phyloP scores from a whole-genome alignment of 495 filamentous ascomycete genomes.

The Niebla homalea region DNA sequence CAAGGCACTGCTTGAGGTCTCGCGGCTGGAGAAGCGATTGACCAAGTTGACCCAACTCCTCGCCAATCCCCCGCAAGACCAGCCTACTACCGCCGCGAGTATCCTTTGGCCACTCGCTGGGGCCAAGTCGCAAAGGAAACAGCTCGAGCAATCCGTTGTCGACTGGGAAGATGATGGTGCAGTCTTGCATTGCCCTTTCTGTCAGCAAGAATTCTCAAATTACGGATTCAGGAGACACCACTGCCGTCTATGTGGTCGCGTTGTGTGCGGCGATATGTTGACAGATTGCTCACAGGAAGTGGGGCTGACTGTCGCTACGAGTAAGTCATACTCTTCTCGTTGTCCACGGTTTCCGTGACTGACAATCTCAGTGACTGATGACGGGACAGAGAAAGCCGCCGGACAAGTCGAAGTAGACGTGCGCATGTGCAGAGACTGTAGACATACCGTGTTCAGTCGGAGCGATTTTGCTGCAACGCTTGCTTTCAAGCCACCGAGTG shows the following conservation, averaged over 20 bases:
- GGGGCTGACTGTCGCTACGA: constrained; percentile 56
- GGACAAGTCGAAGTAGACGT: constrained; percentile 60
- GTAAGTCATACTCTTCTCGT: constrained; percentile 35
- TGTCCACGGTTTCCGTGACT: neutral
- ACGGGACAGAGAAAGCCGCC: constrained; percentile 10
- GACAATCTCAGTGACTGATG: constrained; percentile 10
- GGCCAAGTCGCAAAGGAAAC: constrained; percentile 54
- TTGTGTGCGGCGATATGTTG: constrained; percentile 75
- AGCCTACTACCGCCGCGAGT: constrained; percentile 31
- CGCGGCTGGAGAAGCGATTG: constrained; percentile 77
- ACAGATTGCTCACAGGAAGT: constrained; percentile 81
- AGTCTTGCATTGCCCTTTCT: constrained; percentile 77
- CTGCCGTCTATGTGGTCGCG: constrained; percentile 81
- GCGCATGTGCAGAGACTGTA: constrained; percentile 85
- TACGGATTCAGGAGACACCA: constrained; percentile 89
- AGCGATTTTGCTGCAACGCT: constrained; percentile 67
- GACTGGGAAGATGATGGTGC: constrained; percentile 86
- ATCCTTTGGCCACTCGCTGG: constrained; percentile 46
- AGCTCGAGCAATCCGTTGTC: constrained; percentile 80
- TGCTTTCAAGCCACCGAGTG: constrained; percentile 54
- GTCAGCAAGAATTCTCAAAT: constrained; percentile 80
- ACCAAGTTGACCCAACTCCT: constrained; percentile 82
- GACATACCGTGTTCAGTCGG: constrained; percentile 66
- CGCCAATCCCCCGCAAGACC: constrained; percentile 52
- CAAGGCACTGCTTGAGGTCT: constrained; percentile 69